Evolutionary conservation across 768 basidiomycete species (phyloP).

Genomic region (Hydnomerulius pinastri): DNA sequence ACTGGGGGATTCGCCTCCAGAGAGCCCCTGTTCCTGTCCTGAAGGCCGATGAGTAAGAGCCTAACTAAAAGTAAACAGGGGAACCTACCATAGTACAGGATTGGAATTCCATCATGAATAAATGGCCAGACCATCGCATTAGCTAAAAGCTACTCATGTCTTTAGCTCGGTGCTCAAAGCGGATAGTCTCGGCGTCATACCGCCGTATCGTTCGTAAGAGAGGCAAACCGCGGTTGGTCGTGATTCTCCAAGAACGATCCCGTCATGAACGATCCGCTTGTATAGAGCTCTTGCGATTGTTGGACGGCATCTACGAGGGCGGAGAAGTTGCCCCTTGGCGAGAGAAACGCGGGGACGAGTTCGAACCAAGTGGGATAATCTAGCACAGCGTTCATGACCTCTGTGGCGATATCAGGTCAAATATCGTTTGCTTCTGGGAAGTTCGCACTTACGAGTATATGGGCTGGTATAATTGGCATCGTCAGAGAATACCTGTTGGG

Average conservation of each 20-base stretch:
- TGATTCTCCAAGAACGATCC: constrained; percentile 58
- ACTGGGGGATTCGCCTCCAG: constrained; percentile 43
- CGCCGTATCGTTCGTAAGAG: constrained; percentile 42
- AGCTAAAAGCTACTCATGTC: constrained; percentile 34
- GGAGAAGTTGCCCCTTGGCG: constrained; percentile 35
- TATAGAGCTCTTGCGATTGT: constrained; percentile 38
- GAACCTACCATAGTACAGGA: constrained; percentile 47
- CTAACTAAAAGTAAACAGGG: background rate
- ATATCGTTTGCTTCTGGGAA: background rate
- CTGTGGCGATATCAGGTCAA: constrained; percentile 22
- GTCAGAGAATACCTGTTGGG: constrained; percentile 41
- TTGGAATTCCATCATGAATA: constrained; percentile 52
- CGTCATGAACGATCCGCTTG: constrained; percentile 40
- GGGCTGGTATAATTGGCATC: constrained; percentile 39
- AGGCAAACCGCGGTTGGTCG: constrained; percentile 51
- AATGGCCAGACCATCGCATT: constrained; percentile 55
- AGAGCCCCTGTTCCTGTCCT: constrained; percentile 54
- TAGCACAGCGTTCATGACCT: constrained; percentile 45
- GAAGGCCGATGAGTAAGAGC: background rate
- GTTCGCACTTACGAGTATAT: constrained; percentile 41
- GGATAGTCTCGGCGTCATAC: constrained; percentile 26
- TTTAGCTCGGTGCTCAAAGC: background rate
- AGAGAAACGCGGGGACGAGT: constrained; percentile 42
- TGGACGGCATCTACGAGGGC: constrained; percentile 29
- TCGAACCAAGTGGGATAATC: constrained; percentile 53